Percentiles rank a stretch among this genome's conserved stretches.
Conservation (phyloP, 768 basidiomycete species). For the Pulveroboletus ravenelii region DNA sequence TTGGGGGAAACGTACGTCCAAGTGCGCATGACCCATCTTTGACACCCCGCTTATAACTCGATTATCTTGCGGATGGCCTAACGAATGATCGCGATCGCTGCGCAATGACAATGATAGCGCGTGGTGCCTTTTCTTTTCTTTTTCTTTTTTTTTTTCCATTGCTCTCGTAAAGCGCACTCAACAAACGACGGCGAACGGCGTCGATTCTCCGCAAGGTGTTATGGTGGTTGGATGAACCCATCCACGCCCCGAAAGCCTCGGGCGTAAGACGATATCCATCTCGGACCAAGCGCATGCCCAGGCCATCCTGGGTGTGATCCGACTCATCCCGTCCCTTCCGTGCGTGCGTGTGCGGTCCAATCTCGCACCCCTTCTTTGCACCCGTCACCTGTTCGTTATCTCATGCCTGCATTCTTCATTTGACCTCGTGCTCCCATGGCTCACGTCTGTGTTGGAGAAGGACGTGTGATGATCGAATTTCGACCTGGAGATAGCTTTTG, state of each 20-base stretch:
- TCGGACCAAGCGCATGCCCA: neutral
- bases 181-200: neutral
- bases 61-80: neutral
- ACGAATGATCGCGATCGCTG: constrained; percentile 6
- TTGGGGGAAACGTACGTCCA: constrained; percentile 10
- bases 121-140: neutral
- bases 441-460: neutral
- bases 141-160: no score
- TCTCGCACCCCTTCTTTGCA: neutral
- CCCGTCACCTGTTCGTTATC: neutral
- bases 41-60: neutral
- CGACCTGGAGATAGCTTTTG: neutral
- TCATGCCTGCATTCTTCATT: constrained; percentile 1
- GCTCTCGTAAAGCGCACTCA: neutral
- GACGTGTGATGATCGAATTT: constrained; percentile 6
- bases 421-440: neutral
- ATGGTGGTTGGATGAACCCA: neutral
- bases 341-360: neutral
- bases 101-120: constrained; percentile 1
- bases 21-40: constrained; percentile 1
- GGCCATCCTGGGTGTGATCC: constrained; percentile 16
- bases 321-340: constrained; percentile 15
- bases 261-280: constrained; percentile 16
- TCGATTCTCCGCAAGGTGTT: constrained; percentile 11
- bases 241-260: constrained; percentile 4